phyloP scores from a whole-genome alignment of 805 yeast species.

The Metschnikowia aberdeeniae region DNA sequence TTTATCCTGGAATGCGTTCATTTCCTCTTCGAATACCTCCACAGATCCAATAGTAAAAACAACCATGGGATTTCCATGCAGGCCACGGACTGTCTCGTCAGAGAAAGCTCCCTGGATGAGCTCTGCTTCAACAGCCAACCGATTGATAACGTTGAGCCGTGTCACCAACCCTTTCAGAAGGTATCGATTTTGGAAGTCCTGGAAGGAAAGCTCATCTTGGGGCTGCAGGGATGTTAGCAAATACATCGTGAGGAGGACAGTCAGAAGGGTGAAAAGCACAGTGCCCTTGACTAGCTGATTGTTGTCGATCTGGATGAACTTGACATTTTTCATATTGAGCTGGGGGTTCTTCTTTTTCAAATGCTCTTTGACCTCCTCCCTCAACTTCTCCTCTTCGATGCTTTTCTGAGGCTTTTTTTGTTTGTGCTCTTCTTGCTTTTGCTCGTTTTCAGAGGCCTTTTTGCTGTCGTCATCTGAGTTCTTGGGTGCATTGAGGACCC shows the following conservation, averaged over 20 bases:
- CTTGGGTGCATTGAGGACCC: constrained; percentile 2
- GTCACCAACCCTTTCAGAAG: constrained; percentile 76
- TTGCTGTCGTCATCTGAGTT: constrained; percentile 8
- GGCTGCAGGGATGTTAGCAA: constrained; percentile 12
- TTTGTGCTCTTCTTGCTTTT: background rate
- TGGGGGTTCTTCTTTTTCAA: constrained; percentile 28
- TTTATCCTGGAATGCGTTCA: constrained; percentile 67
- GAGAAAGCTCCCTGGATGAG: constrained; percentile 45
- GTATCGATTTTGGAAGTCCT: constrained; percentile 79
- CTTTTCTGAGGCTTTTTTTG: constrained; percentile 8
- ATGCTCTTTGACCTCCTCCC: constrained; percentile 32
- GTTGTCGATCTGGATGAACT: constrained; percentile 23
- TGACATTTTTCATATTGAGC: constrained; percentile 27
- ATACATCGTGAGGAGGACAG: constrained; percentile 14
- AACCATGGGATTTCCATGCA: constrained; percentile 43
- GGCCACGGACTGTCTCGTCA: constrained; percentile 36
- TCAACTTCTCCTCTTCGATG: constrained; percentile 29
- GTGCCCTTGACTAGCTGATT: constrained; percentile 11
- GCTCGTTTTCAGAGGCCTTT: background rate
- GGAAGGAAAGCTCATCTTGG: constrained; percentile 50
- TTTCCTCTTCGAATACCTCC: constrained; percentile 77
- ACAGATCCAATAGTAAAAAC: constrained; percentile 86
- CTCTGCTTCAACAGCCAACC: constrained; percentile 66
- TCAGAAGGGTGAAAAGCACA: constrained; percentile 17
- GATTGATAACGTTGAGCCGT: constrained; percentile 68